phyloP scores from a whole-genome alignment of 140 eudicot species.

The Erigeron philadelphicus region DNA sequence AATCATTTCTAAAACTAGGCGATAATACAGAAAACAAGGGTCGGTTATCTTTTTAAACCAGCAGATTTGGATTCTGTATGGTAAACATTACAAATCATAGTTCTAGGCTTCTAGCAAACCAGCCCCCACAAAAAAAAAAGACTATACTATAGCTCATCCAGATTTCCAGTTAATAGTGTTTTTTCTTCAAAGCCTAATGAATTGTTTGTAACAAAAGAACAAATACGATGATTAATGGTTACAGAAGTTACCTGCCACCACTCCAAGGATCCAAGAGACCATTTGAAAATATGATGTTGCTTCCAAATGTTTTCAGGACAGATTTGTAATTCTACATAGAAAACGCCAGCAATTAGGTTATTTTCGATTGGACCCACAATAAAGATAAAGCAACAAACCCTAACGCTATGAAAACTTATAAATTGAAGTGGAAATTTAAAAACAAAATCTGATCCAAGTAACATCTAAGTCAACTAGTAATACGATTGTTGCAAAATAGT shows the following conservation, averaged over 20 bases:
- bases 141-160: neutral
- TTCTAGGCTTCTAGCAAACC: neutral
- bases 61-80: neutral
- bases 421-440: neutral
- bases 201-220: neutral
- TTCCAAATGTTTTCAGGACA: constrained; percentile 53
- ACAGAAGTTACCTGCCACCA: constrained; percentile 65
- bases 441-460: neutral
- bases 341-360: neutral
- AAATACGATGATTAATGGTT: neutral
- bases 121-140: neutral
- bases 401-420: neutral
- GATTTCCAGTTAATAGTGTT: neutral
- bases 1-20: neutral
- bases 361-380: neutral
- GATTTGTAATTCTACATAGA: constrained; percentile 50
- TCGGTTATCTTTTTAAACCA: neutral
- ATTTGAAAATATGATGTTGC: constrained; percentile 86
- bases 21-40: neutral
- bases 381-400: neutral
- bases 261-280: constrained; percentile 95
- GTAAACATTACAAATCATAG: neutral
- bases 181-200: neutral
- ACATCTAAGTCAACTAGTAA: neutral
- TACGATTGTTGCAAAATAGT: neutral